These are phyloP conservation scores for Cystofilobasidium bisporidii DNA, from an alignment of 768 basidiomycete genomes.

Conservation along the genomic window DNA sequence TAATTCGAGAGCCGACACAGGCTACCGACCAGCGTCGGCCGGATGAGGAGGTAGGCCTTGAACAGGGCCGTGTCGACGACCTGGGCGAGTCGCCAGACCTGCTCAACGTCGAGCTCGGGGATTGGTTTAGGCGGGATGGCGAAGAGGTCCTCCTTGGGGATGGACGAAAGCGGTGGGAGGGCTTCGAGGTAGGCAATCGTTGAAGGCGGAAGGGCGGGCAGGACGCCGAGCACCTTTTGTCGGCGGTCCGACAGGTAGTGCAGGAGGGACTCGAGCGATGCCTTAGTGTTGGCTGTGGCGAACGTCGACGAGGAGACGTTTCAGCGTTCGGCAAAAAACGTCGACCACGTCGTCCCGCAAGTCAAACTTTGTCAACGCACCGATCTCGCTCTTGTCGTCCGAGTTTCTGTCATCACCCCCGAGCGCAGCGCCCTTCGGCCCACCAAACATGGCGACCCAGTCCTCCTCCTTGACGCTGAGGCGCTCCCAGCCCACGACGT, in stretches of 20 bases:
- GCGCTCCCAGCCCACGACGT: constrained; percentile 63
- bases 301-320: not conserved
- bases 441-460: constrained; percentile 80
- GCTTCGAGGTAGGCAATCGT: constrained; percentile 49
- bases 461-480: constrained; percentile 56
- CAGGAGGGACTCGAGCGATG: constrained; percentile 78
- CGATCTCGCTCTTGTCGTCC: constrained; percentile 7
- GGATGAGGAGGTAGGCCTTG: constrained; percentile 75
- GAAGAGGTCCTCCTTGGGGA: constrained; percentile 57
- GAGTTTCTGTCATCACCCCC: not conserved
- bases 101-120: constrained; percentile 63
- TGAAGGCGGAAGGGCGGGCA: constrained; percentile 48
- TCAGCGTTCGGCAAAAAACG: too few species aligned
- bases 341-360: too few species aligned
- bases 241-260: constrained; percentile 82
- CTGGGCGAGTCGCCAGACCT: constrained; percentile 79
- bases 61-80: constrained; percentile 92
- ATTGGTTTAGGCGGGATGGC: constrained; percentile 66
- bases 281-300: constrained; percentile 6
- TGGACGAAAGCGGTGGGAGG: constrained; percentile 49
- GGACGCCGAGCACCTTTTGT: constrained; percentile 64
- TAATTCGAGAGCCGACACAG: constrained; percentile 87
- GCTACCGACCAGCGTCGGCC: constrained; percentile 68
- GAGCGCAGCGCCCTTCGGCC: constrained; percentile 39
- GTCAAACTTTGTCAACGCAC: too few species aligned